Evolutionary conservation across 345 rosid species (phyloP), one percentile per base, ranked within the genome.

Genomic region (rapeseed (Brassica napus)): DNA sequence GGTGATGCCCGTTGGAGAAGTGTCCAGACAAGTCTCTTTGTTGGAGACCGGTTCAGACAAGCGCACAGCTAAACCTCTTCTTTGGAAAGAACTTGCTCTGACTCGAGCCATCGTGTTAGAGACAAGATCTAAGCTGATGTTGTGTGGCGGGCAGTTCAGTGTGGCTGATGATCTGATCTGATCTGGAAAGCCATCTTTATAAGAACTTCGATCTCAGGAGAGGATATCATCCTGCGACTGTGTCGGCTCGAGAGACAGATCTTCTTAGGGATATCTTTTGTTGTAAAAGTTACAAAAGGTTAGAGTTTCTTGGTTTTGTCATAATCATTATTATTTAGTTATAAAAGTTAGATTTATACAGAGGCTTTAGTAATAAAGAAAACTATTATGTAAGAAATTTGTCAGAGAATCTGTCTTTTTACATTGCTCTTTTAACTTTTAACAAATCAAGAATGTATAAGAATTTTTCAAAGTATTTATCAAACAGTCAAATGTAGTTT

Each of bases 31-130:
- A 83, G 63, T 89, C 99, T 9, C 88, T 89, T 18, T 93, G 99
- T 76, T 95, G 98, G 96, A 86, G 94, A 81, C 97, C 98, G 0
- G 79, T 89, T 70, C 92, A 85, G 83, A 93, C 97, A 1, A 90
- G 86, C 16, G 99, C 99, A 6, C 97, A 93, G 81, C 78, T 93
- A 76, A 91, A 91, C 86, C 99, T 8, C 77, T 74, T 42, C 89
- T 95, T 8, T 95, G 98, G 98, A 89, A 93, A 89, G 99, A 95
- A 57, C 86, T 95, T 63, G 99, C 98, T 1, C 79, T 95, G 8
- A 77, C 86, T 30, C 88, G 97, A 84, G 99, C 98, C 55, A 88
- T 88, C 0, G 97, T 95, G 80, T 87, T 95, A 28, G 99, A 95
- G 84, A 91, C 94, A 21, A 82, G 99, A 79, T 91, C 98, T 68